These are phyloP conservation scores for Carex arenaria DNA, from an alignment of 202 grass and related monocot species.

Conservation along the genomic window DNA sequence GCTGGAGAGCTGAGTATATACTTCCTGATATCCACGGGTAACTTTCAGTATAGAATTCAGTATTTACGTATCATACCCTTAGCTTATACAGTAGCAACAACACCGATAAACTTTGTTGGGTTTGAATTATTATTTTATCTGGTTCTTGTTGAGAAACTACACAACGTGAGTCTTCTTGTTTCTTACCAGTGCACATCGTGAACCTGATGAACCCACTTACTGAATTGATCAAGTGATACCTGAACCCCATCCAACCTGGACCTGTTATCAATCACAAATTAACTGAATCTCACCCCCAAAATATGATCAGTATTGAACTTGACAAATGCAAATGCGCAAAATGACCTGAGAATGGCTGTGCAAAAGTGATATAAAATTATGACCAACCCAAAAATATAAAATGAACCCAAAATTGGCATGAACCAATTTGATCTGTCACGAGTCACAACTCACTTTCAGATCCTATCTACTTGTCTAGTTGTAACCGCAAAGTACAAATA, in stretches of 20 bases:
- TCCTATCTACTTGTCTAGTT: not conserved
- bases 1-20: conserved; percentile 90
- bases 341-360: not conserved
- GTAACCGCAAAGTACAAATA: not conserved
- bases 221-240: too few relatives aligned
- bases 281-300: not conserved
- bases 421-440: not conserved
- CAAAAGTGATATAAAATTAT: not conserved
- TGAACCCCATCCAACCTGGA: not conserved
- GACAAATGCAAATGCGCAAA: not conserved
- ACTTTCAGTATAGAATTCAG: not conserved
- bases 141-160: not conserved
- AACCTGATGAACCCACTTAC: too few relatives aligned
- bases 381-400: not conserved
- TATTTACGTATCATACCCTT: not conserved
- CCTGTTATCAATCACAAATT: not conserved
- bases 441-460: not conserved
- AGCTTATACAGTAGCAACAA: not conserved
- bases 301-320: not conserved
- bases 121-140: not conserved
- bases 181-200: too few relatives aligned
- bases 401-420: not conserved
- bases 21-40: conserved; percentile 95
- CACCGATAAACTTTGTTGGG: not conserved
- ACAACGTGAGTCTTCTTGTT: too few relatives aligned